Conservation (phyloP, 2,329 filamentous ascomycete genomes). For the Trichophyton mentagrophytes region DNA sequence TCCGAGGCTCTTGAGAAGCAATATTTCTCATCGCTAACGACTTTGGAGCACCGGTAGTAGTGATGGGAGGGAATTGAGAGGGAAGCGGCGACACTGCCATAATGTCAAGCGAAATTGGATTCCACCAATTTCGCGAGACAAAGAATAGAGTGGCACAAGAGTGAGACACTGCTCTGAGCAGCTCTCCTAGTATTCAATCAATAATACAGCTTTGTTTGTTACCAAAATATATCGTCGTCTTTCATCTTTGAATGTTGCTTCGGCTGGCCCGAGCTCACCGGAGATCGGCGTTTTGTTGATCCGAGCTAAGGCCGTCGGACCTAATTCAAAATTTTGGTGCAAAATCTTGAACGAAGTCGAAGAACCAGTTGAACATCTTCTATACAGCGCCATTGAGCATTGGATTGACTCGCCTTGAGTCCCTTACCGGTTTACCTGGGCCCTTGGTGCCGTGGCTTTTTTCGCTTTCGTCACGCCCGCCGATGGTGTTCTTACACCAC, state of each 20-base stretch:
- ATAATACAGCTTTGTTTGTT: too few species aligned
- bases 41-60: conserved; percentile 23
- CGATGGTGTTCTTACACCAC: background rate
- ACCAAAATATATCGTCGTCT: background rate
- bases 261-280: background rate
- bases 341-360: background rate
- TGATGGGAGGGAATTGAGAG: conserved; percentile 22
- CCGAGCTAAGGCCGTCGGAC: background rate
- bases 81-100: conserved; percentile 35
- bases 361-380: background rate
- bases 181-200: too few species aligned
- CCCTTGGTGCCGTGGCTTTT: background rate
- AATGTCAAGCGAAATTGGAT: background rate
- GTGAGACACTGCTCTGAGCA: background rate
- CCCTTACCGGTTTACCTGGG: too few species aligned
- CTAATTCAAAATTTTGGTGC: conserved; percentile 2
- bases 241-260: background rate
- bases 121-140: background rate
- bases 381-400: background rate
- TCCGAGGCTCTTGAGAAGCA: background rate
- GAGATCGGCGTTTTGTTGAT: background rate
- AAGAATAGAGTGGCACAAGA: background rate
- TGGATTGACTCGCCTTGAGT: background rate
- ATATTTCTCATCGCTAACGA: conserved; percentile 20
- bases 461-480: background rate